Evolutionary conservation across 1,284 basidiomycete species (phyloP).

Genomic region (Rhizoctonia solani): DNA sequence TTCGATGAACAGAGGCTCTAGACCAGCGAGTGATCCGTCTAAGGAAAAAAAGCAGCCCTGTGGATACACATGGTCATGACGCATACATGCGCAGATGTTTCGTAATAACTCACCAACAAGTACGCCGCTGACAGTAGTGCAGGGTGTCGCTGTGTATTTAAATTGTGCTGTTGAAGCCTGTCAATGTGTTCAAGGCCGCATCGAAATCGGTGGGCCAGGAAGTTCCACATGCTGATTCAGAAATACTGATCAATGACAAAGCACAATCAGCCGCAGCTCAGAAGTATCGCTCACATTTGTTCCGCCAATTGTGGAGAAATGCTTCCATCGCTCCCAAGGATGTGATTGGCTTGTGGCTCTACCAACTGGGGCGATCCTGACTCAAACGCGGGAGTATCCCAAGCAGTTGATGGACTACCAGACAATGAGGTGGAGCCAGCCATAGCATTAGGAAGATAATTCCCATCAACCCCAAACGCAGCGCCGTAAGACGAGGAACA

Average conservation of each 20-base stretch:
- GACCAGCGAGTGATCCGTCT: constrained; percentile 20
- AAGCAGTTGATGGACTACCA: constrained; percentile 3
- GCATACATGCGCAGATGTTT: not conserved
- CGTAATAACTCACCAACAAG: constrained; percentile 3
- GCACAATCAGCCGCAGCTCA: not conserved
- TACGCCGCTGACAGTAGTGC: constrained; percentile 12
- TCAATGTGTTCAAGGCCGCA: constrained; percentile 24
- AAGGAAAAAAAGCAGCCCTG: constrained; percentile 27
- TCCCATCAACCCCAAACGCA: not conserved
- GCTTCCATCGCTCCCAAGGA: constrained; percentile 11
- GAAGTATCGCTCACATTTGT: not conserved
- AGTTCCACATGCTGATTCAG: constrained; percentile 23
- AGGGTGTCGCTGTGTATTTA: constrained; percentile 27
- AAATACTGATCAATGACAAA: constrained; percentile 15
- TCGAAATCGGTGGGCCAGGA: constrained; percentile 29
- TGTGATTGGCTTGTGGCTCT: not conserved
- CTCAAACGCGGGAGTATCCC: constrained; percentile 9
- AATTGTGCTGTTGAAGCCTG: constrained; percentile 11
- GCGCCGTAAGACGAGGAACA: not conserved
- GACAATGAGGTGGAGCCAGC: not conserved
- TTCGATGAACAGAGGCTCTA: constrained; percentile 26
- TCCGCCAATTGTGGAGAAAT: not conserved
- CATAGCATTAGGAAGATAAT: not conserved
- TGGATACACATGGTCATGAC: not conserved
- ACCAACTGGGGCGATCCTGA: constrained; percentile 16